phyloP scores from a whole-genome alignment of 2,329 filamentous ascomycete species.

The Coniella lustricola region DNA sequence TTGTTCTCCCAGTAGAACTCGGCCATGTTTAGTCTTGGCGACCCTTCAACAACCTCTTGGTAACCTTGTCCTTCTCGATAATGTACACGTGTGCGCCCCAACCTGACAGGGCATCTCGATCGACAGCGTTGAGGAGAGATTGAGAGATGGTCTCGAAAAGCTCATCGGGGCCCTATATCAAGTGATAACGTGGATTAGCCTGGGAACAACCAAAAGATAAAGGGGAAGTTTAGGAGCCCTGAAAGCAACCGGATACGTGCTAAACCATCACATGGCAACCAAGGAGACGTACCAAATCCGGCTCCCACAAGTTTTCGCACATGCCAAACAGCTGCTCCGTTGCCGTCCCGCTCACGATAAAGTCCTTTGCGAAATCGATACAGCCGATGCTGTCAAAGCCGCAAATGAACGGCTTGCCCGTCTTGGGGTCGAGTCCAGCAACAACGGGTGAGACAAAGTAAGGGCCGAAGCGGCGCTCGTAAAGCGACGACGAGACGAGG shows the following conservation, averaged over 20 bases:
- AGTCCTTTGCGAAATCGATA: constrained; percentile 99
- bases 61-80: constrained; percentile 99
- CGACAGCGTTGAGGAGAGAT: constrained; percentile 87
- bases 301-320: constrained; percentile 97
- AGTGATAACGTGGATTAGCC: background rate
- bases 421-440: constrained; percentile 90
- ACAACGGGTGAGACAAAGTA: constrained; percentile 95
- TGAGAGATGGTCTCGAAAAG: constrained; percentile 98
- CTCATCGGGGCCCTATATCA: constrained; percentile 70
- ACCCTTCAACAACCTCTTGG: constrained; percentile 96
- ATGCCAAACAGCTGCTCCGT: constrained; percentile 98
- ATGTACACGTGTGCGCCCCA: constrained; percentile 99
- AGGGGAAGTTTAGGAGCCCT: background rate
- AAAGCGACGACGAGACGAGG: constrained; percentile 82
- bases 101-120: constrained; percentile 91
- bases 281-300: constrained; percentile 69
- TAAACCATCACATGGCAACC: constrained; percentile 55
- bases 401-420: constrained; percentile 93
- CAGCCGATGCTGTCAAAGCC: constrained; percentile 98
- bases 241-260: constrained; percentile 44
- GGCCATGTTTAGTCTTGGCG: constrained; percentile 71
- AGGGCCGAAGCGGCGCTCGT: constrained; percentile 92
- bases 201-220: too few relatives aligned
- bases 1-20: constrained; percentile 1
- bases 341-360: constrained; percentile 94